Percentiles rank a stretch among this genome's conserved stretches.
Evolutionary conservation across 371 early-diverging fungal species (phyloP).

Genomic region (Cokeromyces recurvatus): DNA sequence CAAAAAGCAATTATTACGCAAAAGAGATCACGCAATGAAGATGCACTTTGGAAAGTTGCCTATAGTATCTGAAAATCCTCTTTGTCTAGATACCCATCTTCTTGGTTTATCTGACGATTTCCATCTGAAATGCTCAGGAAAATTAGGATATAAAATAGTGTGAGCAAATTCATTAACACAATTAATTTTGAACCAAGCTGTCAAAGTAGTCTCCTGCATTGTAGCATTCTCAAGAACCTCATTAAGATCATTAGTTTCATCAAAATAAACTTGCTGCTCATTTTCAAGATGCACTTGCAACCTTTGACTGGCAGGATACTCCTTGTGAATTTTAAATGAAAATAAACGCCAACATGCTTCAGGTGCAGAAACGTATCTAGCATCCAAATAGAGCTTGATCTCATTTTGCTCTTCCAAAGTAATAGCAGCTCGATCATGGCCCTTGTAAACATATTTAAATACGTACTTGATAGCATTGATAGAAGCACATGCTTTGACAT

Average conservation of each 20-base stretch:
- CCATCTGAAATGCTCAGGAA: too few relatives aligned
- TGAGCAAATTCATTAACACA: not conserved
- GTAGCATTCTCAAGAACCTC: conserved; percentile 3
- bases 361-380: conserved; percentile 23
- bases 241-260: not conserved
- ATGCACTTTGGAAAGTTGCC: too few relatives aligned
- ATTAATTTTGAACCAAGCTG: conserved; percentile 18
- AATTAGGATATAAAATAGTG: not conserved
- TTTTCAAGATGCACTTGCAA: conserved; percentile 16
- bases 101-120: too few relatives aligned
- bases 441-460: conserved; percentile 34
- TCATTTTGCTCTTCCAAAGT: conserved; percentile 15
- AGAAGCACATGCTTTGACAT: conserved; percentile 18
- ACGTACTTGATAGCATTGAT: conserved; percentile 29
- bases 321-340: conserved; percentile 14
- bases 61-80: too few relatives aligned
- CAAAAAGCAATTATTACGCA: too few relatives aligned
- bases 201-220: conserved; percentile 8
- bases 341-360: conserved; percentile 29
- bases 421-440: conserved; percentile 17
- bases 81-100: too few relatives aligned
- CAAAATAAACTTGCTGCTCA: conserved; percentile 11
- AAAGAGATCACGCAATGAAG: too few relatives aligned
- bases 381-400: conserved; percentile 10
- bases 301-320: conserved; percentile 11